Percentiles rank a stretch among this genome's conserved stretches.
These are phyloP conservation scores for Trichosanthes truncata DNA, from an alignment of 306 rosid genomes.

Conservation along the genomic window DNA sequence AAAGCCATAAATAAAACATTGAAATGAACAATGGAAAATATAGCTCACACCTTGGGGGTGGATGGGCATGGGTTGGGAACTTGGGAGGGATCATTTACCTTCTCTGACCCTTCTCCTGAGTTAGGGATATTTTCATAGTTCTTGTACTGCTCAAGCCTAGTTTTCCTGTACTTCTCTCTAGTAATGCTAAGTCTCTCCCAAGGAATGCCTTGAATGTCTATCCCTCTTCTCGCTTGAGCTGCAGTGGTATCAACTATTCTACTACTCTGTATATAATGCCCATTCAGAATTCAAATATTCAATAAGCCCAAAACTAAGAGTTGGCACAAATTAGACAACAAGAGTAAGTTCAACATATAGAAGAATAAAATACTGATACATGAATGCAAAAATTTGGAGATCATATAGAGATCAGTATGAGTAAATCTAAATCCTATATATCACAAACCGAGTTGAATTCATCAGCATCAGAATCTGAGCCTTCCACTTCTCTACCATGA, in stretches of 20 bases:
- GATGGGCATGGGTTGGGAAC: background rate
- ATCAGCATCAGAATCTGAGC: conserved; percentile 54
- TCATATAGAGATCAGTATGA: background rate
- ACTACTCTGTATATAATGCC: conserved; percentile 34
- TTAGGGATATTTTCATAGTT: conserved; percentile 73
- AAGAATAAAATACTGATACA: background rate
- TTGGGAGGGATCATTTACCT: conserved; percentile 32
- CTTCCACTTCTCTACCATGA: conserved; percentile 41
- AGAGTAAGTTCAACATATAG: background rate
- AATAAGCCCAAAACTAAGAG: background rate
- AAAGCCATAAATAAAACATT: background rate
- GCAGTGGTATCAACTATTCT: conserved; percentile 32
- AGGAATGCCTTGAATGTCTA: conserved; percentile 45
- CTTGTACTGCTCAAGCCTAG: conserved; percentile 87
- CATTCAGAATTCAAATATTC: background rate
- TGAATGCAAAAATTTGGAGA: background rate
- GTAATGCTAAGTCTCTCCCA: conserved; percentile 40
- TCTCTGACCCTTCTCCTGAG: conserved; percentile 69
- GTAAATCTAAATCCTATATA: background rate
- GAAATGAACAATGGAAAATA: background rate
- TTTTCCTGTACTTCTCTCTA: conserved; percentile 49
- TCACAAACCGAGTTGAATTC: conserved; percentile 57
- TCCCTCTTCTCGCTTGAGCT: conserved; percentile 37
- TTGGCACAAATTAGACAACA: background rate
- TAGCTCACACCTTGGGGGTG: background rate